phyloP scores from a whole-genome alignment of 768 basidiomycete genomes.

The Hirschioporus abietinus region DNA sequence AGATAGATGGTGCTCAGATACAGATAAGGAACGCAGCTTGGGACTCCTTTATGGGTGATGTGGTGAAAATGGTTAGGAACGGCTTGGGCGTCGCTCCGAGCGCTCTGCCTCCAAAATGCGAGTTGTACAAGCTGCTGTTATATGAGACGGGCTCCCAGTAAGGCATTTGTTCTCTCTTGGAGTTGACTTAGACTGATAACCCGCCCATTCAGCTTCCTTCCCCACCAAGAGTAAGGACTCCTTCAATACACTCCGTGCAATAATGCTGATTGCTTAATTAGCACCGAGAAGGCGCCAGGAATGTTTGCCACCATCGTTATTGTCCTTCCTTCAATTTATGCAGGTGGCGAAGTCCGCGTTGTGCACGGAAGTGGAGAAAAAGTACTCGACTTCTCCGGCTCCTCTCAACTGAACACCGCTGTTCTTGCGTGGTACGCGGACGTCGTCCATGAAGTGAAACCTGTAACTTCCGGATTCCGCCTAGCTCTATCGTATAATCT shows the following conservation, averaged over 20 bases:
- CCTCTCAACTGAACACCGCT: slow-evolving; percentile 29
- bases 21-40: slow-evolving; percentile 38
- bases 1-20: slow-evolving; percentile 37
- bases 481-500: slow-evolving; percentile 49
- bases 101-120: slow-evolving; percentile 27
- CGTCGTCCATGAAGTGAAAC: slow-evolving; percentile 45
- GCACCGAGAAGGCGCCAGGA: slow-evolving; percentile 40
- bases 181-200: slow-evolving; percentile 3
- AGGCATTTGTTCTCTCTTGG: slow-evolving; percentile 13
- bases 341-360: slow-evolving; percentile 41
- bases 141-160: slow-evolving; percentile 47
- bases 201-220: slow-evolving; percentile 30
- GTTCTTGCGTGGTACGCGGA: slow-evolving; percentile 50
- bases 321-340: slow-evolving; percentile 40
- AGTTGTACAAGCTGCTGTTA: slow-evolving; percentile 43
- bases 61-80: slow-evolving; percentile 27
- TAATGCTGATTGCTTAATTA: slow-evolving; percentile 13
- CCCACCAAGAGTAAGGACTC: slow-evolving; percentile 39
- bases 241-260: background rate
- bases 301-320: slow-evolving; percentile 51
- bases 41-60: slow-evolving; percentile 29
- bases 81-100: slow-evolving; percentile 31
- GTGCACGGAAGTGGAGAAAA: slow-evolving; percentile 30
- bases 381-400: slow-evolving; percentile 30
- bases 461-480: slow-evolving; percentile 42